Base-by-base conservation (phyloP, 2,329 filamentous ascomycete genomes). In the Fusarium hostae region DNA sequence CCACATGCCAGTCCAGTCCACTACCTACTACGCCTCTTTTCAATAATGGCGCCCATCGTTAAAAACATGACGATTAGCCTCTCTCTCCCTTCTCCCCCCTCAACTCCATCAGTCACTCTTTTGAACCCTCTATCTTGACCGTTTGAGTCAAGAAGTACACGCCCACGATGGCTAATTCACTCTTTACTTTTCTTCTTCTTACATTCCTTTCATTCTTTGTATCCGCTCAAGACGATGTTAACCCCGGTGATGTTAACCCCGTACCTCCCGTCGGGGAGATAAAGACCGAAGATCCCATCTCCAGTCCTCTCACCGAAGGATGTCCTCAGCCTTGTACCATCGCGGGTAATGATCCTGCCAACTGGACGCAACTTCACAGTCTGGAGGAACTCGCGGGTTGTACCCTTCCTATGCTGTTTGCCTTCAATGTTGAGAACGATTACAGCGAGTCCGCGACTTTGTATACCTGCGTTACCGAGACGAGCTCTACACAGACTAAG, bases 311-410 rank as follows among this genome's bases (percentile, higher is more conserved):
- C 13, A 70, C 59, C 6, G 65, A 75, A 15, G 74, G 74, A 51
- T 76, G 74, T 52, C 74, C 74, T 32, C 62, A 70, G 39, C 20
- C 59, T 3, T 76, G 74, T 63, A 47, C 52, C 26, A 56, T 63
- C 16, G 68, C 70, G 18, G 74, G 74, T 2, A 56, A 37, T 7
- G 70, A 76, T 18, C 70, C 74, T 2, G 55, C 64, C 47, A 73
- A 71, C 32, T 76, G 74, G 74, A 76, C 74, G 2, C 70, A 76
- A 45, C 16, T 76, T 7, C 74, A 76, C 16, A 74, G 70, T 34
- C 58, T 66, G 22, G 68, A 66, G 18, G 74, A 76, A 32, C 60
- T 76, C 2, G 50, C 64, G 5, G 54, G 60, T 0, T 76, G 74
- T 32, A 40, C 63, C 1, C 66, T 68, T 12, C 74, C 70, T 2